Conservation (phyloP, 2,329 filamentous ascomycete genomes). For the Epichloe uncinata region DNA sequence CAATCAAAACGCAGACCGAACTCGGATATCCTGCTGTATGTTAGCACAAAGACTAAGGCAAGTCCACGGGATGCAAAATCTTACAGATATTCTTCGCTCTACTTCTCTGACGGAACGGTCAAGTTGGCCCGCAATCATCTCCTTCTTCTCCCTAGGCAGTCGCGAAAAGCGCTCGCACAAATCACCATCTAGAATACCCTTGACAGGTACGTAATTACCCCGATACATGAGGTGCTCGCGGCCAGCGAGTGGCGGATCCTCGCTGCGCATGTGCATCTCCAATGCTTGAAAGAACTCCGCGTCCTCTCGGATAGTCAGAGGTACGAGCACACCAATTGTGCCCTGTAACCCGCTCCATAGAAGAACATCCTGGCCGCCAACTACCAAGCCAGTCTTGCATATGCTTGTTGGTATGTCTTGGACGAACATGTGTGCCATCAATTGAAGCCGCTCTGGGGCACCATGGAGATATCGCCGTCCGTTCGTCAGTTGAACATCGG, state of each 20-base stretch:
- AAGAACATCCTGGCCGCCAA: conserved; percentile 80
- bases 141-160: conserved; percentile 76
- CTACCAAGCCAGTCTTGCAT: conserved; percentile 76
- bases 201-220: conserved; percentile 89
- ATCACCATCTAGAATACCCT: conserved; percentile 93
- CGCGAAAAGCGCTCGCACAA: conserved; percentile 83
- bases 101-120: conserved; percentile 86
- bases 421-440: conserved; percentile 78
- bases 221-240: conserved; percentile 92
- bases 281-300: conserved; percentile 95
- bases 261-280: conserved; percentile 72
- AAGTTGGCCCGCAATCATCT: conserved; percentile 85
- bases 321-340: conserved; percentile 83
- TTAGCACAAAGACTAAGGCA: background rate
- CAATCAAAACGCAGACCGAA: conserved; percentile 42
- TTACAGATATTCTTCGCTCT: conserved; percentile 79
- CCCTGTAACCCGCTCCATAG: conserved; percentile 96
- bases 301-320: conserved; percentile 81
- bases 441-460: conserved; percentile 65
- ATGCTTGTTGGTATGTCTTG: conserved; percentile 89
- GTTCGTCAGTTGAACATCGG: conserved; percentile 80
- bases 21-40: conserved; percentile 37
- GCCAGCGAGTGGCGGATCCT: conserved; percentile 79
- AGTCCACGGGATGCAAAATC: conserved; percentile 16
- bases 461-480: conserved; percentile 84